Evolutionary conservation across 73 alveolate genomes (phyloP).

Genomic region (Paramecium sonneborni): DNA sequence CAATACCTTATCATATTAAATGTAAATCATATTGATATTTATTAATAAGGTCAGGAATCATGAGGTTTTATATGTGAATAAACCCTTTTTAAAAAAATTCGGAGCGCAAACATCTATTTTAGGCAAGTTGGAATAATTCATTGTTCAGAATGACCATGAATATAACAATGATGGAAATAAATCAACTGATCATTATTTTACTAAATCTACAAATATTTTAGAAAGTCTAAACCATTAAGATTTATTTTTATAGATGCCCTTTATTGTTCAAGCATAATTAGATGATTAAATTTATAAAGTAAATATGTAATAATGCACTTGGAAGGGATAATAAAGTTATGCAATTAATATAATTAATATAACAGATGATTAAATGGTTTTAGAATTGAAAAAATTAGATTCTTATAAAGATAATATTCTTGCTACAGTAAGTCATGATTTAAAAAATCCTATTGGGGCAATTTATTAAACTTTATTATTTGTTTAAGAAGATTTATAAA

Average conservation of each 20-base stretch:
- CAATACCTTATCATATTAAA: background rate
- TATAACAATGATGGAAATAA: background rate
- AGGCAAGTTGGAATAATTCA: background rate
- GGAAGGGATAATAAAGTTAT: slow-evolving; percentile 14
- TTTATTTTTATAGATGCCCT: background rate
- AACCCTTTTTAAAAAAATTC: background rate
- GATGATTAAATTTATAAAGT: slow-evolving; percentile 3
- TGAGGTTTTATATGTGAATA: background rate
- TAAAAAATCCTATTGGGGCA: slow-evolving; percentile 14
- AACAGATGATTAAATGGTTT: background rate
- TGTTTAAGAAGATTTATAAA: background rate
- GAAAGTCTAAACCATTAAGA: background rate
- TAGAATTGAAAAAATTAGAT: background rate
- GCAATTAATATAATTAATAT: background rate
- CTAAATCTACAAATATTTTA: background rate
- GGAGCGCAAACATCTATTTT: background rate
- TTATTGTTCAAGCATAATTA: background rate
- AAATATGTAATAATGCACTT: background rate
- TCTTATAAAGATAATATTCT: slow-evolving; percentile 22
- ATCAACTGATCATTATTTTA: slow-evolving; percentile 12
- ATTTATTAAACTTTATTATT: background rate
- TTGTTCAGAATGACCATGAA: background rate
- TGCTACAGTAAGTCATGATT: slow-evolving; percentile 51
- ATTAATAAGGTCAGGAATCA: background rate
- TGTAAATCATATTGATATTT: background rate